phyloP scores from a whole-genome alignment of 2,329 filamentous ascomycete genomes.

The Aspergillus felis region DNA sequence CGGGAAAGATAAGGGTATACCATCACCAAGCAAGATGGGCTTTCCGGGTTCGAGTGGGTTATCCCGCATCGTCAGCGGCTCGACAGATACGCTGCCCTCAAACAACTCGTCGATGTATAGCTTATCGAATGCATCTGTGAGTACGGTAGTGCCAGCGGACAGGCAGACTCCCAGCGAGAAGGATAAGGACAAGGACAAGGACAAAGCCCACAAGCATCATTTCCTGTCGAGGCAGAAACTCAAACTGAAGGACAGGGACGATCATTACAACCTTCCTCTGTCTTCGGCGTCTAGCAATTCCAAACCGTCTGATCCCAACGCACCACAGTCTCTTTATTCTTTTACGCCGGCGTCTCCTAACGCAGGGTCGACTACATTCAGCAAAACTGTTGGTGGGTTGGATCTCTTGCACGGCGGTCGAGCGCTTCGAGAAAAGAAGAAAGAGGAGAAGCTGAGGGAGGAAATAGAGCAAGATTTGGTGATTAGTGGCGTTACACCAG shows the following conservation, averaged over 20 bases:
- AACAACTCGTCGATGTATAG: constrained; percentile 58
- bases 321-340: constrained; percentile 61
- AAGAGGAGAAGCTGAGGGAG: constrained; percentile 58
- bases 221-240: constrained; percentile 64
- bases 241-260: constrained; percentile 60
- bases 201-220: constrained; percentile 55
- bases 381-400: constrained; percentile 76
- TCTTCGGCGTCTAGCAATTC: constrained; percentile 65
- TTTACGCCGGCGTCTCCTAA: constrained; percentile 63
- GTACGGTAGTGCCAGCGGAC: constrained; percentile 53
- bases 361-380: constrained; percentile 59
- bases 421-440: constrained; percentile 75
- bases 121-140: constrained; percentile 59
- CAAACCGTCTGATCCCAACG: constrained; percentile 58
- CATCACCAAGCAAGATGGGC: constrained; percentile 56
- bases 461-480: constrained; percentile 33
- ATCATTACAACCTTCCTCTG: constrained; percentile 54
- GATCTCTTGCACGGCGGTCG: constrained; percentile 74
- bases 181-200: constrained; percentile 41
- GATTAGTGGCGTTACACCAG: constrained; percentile 21
- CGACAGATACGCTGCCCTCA: constrained; percentile 53
- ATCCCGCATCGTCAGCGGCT: constrained; percentile 56
- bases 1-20: constrained; percentile 48
- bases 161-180: constrained; percentile 37
- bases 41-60: constrained; percentile 49